These are phyloP conservation scores for Reticulascus tulasneorum DNA, from an alignment of 2,329 filamentous ascomycete species.

Conservation along the genomic window DNA sequence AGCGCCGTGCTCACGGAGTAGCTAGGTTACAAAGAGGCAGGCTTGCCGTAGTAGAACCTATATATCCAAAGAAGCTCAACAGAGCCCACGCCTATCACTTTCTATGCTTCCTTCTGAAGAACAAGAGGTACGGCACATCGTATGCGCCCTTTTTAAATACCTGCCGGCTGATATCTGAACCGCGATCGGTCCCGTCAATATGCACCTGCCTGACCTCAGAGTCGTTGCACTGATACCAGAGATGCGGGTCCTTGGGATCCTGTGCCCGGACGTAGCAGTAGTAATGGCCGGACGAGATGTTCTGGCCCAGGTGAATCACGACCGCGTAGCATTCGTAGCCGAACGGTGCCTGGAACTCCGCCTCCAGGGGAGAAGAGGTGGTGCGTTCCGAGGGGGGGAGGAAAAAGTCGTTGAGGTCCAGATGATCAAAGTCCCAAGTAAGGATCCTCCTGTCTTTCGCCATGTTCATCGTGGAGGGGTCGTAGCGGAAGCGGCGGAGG, in stretches of 20 bases:
- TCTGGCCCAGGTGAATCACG: conserved; percentile 68
- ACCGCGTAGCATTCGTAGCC: conserved; percentile 85
- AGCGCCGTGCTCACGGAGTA: too few species aligned
- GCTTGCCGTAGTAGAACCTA: too few species aligned
- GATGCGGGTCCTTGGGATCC: conserved; percentile 35
- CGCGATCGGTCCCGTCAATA: conserved; percentile 30
- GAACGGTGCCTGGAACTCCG: conserved; percentile 52
- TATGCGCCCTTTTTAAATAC: conserved; percentile 34
- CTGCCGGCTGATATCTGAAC: conserved; percentile 29
- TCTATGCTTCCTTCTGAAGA: conserved; percentile 37
- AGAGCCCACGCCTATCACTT: too few species aligned
- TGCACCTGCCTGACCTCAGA: conserved; percentile 33
- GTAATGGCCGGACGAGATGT: conserved; percentile 74
- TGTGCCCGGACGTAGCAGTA: conserved; percentile 64
- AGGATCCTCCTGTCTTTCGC: conserved; percentile 61
- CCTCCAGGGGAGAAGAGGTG: conserved; percentile 23
- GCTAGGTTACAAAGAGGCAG: too few species aligned
- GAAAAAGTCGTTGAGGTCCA: conserved; percentile 50
- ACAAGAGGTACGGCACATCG: conserved; percentile 44
- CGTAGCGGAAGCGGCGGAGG: conserved; percentile 57
- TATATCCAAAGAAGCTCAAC: background rate
- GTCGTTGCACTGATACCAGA: conserved; percentile 51
- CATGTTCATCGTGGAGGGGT: conserved; percentile 16
- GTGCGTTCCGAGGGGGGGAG: conserved; percentile 31
- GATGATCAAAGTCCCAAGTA: conserved; percentile 69